Percentiles rank a stretch among this genome's conserved stretches.
Evolutionary conservation across 2,329 filamentous ascomycete species (phyloP).

Genomic region (Pseudogymnoascus sp.): DNA sequence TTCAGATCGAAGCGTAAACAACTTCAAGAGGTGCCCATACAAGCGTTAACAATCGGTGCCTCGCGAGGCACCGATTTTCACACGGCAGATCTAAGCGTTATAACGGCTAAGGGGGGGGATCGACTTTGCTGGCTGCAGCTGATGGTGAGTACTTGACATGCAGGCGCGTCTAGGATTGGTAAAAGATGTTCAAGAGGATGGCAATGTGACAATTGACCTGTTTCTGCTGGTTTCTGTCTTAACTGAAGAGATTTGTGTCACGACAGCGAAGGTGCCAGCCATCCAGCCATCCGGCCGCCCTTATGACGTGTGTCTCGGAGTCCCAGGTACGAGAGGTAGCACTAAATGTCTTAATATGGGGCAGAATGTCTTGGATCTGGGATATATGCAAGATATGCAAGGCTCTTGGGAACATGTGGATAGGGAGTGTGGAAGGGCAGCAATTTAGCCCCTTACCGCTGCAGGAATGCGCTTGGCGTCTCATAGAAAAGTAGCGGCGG

Average conservation of each 20-base stretch:
- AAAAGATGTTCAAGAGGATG: conserved; percentile 6
- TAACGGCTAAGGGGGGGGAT: background rate
- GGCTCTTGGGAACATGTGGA: background rate
- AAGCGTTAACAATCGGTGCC: conserved; percentile 9
- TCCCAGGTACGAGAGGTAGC: background rate
- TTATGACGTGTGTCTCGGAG: conserved; percentile 8
- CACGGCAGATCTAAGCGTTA: conserved; percentile 8
- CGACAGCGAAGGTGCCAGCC: background rate
- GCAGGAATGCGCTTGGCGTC: conserved; percentile 1
- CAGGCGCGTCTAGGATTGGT: background rate
- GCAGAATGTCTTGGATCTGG: background rate
- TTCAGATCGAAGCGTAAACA: background rate
- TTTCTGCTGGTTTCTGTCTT: background rate
- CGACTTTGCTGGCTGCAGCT: background rate
- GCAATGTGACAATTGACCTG: conserved; percentile 9
- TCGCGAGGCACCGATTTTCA: conserved; percentile 10
- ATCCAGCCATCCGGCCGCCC: background rate
- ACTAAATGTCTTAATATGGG: background rate
- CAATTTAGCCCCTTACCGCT: background rate
- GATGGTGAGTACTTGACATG: background rate
- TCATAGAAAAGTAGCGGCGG: background rate
- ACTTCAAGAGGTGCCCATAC: conserved; percentile 3
- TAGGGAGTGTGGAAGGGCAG: background rate
- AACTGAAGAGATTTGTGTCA: conserved; percentile 11
- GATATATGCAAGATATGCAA: background rate